Percentiles rank a stretch among this genome's conserved stretches.
Evolutionary conservation across 169 alveolate genomes (phyloP).

Genomic region (Neospora caninum): DNA sequence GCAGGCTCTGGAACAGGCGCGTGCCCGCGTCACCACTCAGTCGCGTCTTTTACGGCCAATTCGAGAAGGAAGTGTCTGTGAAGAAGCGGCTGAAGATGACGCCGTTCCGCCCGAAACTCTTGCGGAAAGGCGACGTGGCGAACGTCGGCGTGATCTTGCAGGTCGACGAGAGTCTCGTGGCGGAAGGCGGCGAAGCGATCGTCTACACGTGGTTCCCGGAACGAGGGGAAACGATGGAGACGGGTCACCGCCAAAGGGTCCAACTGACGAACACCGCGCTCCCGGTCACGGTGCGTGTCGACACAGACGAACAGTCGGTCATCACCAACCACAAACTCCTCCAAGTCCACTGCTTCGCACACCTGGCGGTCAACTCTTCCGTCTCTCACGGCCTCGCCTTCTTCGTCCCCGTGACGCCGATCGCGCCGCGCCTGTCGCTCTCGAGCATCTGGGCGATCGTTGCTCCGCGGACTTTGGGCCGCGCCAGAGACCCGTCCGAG

Average conservation of each 20-base stretch:
- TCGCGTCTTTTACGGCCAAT: background rate
- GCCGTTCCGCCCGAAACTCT: background rate
- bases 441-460: background rate
- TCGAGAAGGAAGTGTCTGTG: background rate
- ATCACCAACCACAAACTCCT: background rate
- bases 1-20: background rate
- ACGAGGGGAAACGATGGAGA: background rate
- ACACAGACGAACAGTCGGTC: background rate
- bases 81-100: background rate
- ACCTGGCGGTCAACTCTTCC: background rate
- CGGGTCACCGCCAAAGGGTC: background rate
- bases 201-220: background rate
- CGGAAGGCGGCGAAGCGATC: background rate
- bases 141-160: background rate
- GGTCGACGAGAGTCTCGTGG: background rate
- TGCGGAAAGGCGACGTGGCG: background rate
- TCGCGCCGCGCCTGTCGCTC: slow-evolving; percentile 13
- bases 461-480: background rate
- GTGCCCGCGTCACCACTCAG: background rate
- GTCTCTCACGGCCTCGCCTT: background rate
- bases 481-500: background rate
- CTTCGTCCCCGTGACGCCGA: background rate
- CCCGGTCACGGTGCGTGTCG: background rate
- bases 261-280: background rate
- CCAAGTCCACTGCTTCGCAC: background rate